Evolutionary conservation across 352 stramenopile species (phyloP).

Genomic region (Pythium dissimile): DNA sequence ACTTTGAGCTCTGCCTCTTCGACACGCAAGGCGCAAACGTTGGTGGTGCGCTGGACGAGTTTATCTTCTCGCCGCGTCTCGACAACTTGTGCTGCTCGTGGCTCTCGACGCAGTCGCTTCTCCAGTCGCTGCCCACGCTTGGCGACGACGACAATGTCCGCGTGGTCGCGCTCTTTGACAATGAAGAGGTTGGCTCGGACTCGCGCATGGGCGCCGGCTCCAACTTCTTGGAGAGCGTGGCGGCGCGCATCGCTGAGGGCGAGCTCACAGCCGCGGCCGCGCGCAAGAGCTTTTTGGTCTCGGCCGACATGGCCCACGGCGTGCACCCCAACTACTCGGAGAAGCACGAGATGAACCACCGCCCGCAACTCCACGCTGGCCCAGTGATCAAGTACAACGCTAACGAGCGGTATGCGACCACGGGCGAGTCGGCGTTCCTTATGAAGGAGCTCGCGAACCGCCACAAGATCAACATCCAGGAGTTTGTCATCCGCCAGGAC

Average conservation of each 20-base stretch:
- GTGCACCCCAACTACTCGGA: slow-evolving; percentile 97
- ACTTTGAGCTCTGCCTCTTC: slow-evolving; percentile 97
- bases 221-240: slow-evolving; percentile 75
- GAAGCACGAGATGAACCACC: slow-evolving; percentile 95
- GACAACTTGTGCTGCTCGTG: slow-evolving; percentile 98
- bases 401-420: slow-evolving; percentile 98
- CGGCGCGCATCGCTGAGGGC: slow-evolving; percentile 53
- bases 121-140: slow-evolving; percentile 75
- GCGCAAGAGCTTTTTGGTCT: slow-evolving; percentile 85
- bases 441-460: slow-evolving; percentile 89
- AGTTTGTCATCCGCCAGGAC: slow-evolving; percentile 97
- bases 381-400: slow-evolving; percentile 99
- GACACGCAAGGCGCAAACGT: slow-evolving; percentile 93
- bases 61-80: slow-evolving; percentile 95
- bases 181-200: slow-evolving; percentile 96
- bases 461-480: slow-evolving; percentile 88
- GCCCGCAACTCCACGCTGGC: slow-evolving; percentile 89
- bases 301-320: slow-evolving; percentile 96
- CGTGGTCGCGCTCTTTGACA: slow-evolving; percentile 96
- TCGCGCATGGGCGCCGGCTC: slow-evolving; percentile 84
- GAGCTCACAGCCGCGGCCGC: slow-evolving; percentile 47
- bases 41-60: slow-evolving; percentile 92
- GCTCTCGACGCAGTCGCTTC: slow-evolving; percentile 81
- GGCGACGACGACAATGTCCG: slow-evolving; percentile 80
- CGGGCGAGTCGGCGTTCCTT: slow-evolving; percentile 89